phyloP scores from a whole-genome alignment of 129 eudicot genomes.

The Lonicera japonica region DNA sequence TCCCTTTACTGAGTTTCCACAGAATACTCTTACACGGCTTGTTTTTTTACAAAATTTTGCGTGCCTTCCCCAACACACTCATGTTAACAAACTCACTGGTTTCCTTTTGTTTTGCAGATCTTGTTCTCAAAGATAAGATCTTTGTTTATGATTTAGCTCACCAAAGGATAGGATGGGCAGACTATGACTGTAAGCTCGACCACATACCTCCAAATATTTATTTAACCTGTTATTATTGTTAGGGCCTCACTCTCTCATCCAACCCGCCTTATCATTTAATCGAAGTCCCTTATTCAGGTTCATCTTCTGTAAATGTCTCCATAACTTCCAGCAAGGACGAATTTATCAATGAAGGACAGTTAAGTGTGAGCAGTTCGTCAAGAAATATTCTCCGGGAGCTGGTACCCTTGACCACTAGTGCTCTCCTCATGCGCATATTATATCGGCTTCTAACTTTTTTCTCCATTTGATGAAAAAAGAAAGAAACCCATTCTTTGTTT shows the following conservation, averaged over 20 bases:
- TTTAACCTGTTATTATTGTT: background rate
- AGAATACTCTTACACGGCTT: too few relatives aligned
- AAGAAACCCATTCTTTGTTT: constrained; percentile 1
- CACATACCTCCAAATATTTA: background rate
- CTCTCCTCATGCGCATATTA: constrained; percentile 22
- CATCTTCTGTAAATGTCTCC: constrained; percentile 76
- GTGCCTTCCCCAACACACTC: background rate
- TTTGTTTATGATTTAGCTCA: constrained; percentile 70
- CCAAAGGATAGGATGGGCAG: constrained; percentile 89
- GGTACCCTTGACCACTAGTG: constrained; percentile 3
- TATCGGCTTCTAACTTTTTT: constrained; percentile 18
- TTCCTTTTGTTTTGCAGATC: constrained; percentile 40
- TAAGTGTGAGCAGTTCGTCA: constrained; percentile 44
- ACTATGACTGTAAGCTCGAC: constrained; percentile 77
- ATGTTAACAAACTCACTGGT: background rate
- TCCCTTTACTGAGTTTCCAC: too few relatives aligned
- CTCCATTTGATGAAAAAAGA: background rate
- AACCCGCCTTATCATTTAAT: background rate
- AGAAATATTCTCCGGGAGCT: constrained; percentile 10
- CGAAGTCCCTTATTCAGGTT: constrained; percentile 39
- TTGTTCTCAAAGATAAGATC: constrained; percentile 86
- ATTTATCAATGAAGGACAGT: constrained; percentile 66
- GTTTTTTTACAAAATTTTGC: too few relatives aligned
- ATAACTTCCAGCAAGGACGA: constrained; percentile 63
- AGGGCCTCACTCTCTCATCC: background rate